Evolutionary conservation across 1,284 basidiomycete species (phyloP).

Genomic region (Cutaneotrichosporon sp.): DNA sequence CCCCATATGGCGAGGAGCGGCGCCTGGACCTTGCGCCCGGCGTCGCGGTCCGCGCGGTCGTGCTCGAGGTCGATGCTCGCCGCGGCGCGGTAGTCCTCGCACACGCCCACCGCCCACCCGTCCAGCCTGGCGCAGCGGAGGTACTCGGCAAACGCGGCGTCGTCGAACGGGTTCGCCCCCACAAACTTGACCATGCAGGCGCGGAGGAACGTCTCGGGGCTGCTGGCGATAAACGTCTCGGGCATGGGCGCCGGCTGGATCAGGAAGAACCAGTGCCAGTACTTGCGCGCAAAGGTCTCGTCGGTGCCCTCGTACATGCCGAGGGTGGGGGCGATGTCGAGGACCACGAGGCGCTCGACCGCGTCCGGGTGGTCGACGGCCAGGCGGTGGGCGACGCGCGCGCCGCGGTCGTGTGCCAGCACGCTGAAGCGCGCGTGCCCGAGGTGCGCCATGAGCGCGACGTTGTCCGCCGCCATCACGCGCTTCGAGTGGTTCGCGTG

Average conservation of each 20-base stretch:
- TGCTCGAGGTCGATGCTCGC: conserved; percentile 49
- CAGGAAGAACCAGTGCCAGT: conserved; percentile 55
- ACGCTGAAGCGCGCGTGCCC: conserved; percentile 41
- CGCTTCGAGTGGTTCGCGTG: conserved; percentile 51
- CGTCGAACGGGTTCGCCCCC: background rate
- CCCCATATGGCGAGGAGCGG: conserved; percentile 48
- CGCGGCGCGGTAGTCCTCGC: conserved; percentile 54
- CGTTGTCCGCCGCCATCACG: conserved; percentile 52
- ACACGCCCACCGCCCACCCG: conserved; percentile 16
- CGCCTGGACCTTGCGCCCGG: conserved; percentile 40
- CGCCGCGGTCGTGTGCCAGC: conserved; percentile 54
- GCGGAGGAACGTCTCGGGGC: background rate
- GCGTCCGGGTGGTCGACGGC: conserved; percentile 46
- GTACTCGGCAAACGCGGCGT: background rate
- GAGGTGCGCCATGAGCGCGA: conserved; percentile 47
- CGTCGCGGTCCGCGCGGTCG: conserved; percentile 38
- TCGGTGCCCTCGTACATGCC: conserved; percentile 51
- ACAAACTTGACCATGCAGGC: conserved; percentile 7
- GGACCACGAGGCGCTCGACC: conserved; percentile 45
- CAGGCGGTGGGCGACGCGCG: conserved; percentile 52
- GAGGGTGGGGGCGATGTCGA: conserved; percentile 50
- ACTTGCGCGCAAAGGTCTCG: conserved; percentile 42
- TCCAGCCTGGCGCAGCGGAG: conserved; percentile 1
- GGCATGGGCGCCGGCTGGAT: conserved; percentile 46
- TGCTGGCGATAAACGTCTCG: conserved; percentile 23